phyloP scores from a whole-genome alignment of 192 early-diverging fungal species.

The Coemansia sp. region DNA sequence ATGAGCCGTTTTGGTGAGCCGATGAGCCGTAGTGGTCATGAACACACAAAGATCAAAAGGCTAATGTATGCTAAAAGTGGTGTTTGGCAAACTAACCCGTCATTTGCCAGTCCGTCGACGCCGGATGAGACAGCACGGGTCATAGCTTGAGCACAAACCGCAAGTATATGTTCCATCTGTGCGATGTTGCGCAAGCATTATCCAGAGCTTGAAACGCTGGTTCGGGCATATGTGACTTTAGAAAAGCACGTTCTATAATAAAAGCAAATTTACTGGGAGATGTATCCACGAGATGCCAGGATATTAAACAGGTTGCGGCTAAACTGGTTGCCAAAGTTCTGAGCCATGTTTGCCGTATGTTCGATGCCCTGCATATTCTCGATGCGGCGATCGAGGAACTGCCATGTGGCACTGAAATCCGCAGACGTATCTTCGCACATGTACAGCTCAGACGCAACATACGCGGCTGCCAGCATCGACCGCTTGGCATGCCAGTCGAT shows the following conservation, averaged over 20 bases:
- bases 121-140: slow-evolving; percentile 62
- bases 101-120: slow-evolving; percentile 69
- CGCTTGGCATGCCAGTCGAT: slow-evolving; percentile 88
- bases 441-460: slow-evolving; percentile 84
- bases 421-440: slow-evolving; percentile 88
- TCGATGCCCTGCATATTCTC: slow-evolving; percentile 65
- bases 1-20: too few relatives aligned
- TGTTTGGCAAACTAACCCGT: slow-evolving; percentile 68
- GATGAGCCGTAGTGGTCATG: too few relatives aligned
- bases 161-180: slow-evolving; percentile 68
- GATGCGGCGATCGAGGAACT: slow-evolving; percentile 79
- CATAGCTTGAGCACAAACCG: slow-evolving; percentile 68
- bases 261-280: slow-evolving; percentile 11
- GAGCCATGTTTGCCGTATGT: slow-evolving; percentile 12
- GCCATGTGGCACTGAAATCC: slow-evolving; percentile 65
- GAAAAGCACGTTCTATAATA: not conserved
- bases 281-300: slow-evolving; percentile 35
- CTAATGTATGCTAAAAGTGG: slow-evolving; percentile 52
- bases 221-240: slow-evolving; percentile 11
- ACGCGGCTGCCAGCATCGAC: slow-evolving; percentile 74
- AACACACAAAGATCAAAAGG: not conserved
- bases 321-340: slow-evolving; percentile 32
- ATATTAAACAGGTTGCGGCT: slow-evolving; percentile 48
- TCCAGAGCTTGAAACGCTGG: slow-evolving; percentile 56
- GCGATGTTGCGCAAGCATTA: slow-evolving; percentile 56